Evolutionary conservation across 2,329 filamentous ascomycete genomes (phyloP).

Genomic region (Nigrograna mackinnonii): DNA sequence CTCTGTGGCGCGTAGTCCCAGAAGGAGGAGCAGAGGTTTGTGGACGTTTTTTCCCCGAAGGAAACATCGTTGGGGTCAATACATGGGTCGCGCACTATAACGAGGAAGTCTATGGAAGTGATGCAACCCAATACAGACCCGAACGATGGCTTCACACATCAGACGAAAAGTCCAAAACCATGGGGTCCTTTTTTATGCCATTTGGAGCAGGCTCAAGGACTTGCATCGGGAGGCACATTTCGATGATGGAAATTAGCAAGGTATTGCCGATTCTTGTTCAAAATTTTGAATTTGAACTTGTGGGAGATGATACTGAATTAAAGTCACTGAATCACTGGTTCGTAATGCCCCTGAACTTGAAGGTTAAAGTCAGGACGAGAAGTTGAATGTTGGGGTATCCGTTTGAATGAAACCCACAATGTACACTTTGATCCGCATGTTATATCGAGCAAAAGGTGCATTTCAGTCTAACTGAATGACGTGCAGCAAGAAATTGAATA

Average conservation of each 20-base stretch:
- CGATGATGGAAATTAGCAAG: neutral
- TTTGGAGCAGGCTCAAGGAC: neutral
- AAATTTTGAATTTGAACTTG: neutral
- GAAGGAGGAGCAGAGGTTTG: neutral
- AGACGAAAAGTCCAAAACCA: too few species aligned
- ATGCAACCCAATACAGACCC: constrained; percentile 54
- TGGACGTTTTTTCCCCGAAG: constrained; percentile 3
- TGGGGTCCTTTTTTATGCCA: too few species aligned
- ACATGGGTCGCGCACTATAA: constrained; percentile 5
- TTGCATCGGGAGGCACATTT: neutral
- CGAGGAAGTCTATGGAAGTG: constrained; percentile 64
- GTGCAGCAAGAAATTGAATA: too few species aligned
- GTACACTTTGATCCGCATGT: too few species aligned
- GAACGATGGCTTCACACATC: constrained; percentile 36
- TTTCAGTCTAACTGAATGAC: too few species aligned
- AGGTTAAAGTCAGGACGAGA: too few species aligned
- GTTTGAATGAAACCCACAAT: too few species aligned
- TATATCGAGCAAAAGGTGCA: too few species aligned
- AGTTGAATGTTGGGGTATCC: too few species aligned
- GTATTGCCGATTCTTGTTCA: neutral
- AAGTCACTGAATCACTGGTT: neutral
- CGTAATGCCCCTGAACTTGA: too few species aligned
- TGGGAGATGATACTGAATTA: neutral
- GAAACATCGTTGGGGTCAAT: constrained; percentile 6
- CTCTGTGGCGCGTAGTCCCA: constrained; percentile 4